phyloP scores from a whole-genome alignment of 768 basidiomycete species.

The Hypholoma sublateritium region DNA sequence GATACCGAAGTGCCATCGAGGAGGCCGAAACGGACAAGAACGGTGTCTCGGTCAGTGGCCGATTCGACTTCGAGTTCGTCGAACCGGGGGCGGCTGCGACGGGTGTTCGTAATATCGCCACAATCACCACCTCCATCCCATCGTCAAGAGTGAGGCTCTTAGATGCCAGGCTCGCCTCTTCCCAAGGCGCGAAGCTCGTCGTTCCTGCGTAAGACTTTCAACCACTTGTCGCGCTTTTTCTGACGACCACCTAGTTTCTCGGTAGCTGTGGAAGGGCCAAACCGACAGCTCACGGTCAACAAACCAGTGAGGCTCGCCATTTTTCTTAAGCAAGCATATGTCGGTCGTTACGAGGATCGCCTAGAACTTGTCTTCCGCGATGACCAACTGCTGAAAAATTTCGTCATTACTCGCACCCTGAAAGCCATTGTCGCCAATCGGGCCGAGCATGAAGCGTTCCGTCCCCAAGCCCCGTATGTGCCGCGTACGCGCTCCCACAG shows the following conservation, averaged over 20 bases:
- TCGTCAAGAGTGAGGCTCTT: conserved; percentile 27
- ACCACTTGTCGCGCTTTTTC: neutral
- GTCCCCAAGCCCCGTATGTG: conserved; percentile 45
- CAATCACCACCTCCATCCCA: conserved; percentile 29
- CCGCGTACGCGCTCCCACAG: conserved; percentile 34
- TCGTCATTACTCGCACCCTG: conserved; percentile 48
- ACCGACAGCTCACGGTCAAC: conserved; percentile 21
- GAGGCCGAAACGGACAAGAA: conserved; percentile 58
- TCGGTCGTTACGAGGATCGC: conserved; percentile 53
- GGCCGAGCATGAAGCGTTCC: conserved; percentile 43
- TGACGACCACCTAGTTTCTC: conserved; percentile 8
- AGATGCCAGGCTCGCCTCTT: conserved; percentile 28
- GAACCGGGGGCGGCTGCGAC: conserved; percentile 30
- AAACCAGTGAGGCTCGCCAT: conserved; percentile 29
- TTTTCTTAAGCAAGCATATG: conserved; percentile 30
- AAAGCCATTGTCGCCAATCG: conserved; percentile 45
- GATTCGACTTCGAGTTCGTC: conserved; percentile 52
- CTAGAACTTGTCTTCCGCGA: conserved; percentile 55
- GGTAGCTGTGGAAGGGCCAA: conserved; percentile 8
- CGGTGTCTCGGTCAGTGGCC: conserved; percentile 42
- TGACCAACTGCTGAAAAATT: conserved; percentile 36
- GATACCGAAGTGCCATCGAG: conserved; percentile 43
- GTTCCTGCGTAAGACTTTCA: conserved; percentile 22
- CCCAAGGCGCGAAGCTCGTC: conserved; percentile 21
- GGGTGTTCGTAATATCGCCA: conserved; percentile 19